phyloP scores from a whole-genome alignment of 2,329 filamentous ascomycete genomes.

The Cytospora piceicola region DNA sequence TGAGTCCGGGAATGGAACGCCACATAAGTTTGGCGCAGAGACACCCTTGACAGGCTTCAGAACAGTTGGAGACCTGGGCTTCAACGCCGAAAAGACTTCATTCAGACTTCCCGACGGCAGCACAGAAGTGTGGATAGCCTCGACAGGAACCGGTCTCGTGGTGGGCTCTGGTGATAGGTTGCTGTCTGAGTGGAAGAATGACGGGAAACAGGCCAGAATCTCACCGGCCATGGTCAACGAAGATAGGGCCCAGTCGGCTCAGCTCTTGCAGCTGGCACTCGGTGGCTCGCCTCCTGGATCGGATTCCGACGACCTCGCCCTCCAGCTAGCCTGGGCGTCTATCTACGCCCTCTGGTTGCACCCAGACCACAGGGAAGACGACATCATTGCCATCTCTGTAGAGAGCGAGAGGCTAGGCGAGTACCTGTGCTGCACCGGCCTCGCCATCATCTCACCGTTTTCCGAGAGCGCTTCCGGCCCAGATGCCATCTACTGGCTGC shows the following conservation, averaged over 20 bases:
- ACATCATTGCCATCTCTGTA: constrained; percentile 25
- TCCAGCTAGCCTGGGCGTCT: constrained; percentile 26
- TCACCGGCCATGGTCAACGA: constrained; percentile 33
- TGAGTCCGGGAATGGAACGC: constrained; percentile 2
- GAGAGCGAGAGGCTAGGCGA: constrained; percentile 21
- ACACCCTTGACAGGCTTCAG: background rate
- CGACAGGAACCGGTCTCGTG: background rate
- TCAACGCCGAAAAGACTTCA: constrained; percentile 3
- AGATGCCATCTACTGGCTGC: constrained; percentile 30
- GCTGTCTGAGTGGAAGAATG: constrained; percentile 24
- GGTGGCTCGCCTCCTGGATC: background rate
- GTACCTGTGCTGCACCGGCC: constrained; percentile 29
- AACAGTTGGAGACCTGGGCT: constrained; percentile 3
- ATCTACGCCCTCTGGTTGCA: constrained; percentile 32
- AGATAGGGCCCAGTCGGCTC: constrained; percentile 27
- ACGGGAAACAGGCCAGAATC: constrained; percentile 20
- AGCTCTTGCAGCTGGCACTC: constrained; percentile 15
- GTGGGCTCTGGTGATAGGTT: constrained; percentile 20
- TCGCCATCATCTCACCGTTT: constrained; percentile 29
- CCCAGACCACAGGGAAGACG: constrained; percentile 22
- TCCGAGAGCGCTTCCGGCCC: constrained; percentile 16
- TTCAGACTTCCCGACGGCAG: constrained; percentile 31
- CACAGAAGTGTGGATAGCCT: constrained; percentile 23
- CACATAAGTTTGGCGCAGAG: background rate
- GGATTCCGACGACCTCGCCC: constrained; percentile 9